Evolutionary conservation across 1,284 basidiomycete species (phyloP).

Genomic region (Sanghuangporus baumii): DNA sequence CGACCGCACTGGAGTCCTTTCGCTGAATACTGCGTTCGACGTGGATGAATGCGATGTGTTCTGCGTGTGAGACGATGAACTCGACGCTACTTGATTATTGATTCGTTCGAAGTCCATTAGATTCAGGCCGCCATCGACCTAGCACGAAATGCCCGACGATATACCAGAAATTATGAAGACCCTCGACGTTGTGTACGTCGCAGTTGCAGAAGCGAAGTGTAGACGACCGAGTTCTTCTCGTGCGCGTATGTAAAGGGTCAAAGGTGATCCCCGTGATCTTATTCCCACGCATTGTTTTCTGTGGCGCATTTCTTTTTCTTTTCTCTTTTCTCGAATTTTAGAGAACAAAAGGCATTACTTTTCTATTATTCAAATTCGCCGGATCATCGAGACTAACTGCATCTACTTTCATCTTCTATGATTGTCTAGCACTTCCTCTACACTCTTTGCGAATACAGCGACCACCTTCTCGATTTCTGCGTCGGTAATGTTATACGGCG

Average conservation of each 20-base stretch:
- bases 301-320: background rate
- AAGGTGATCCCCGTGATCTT: background rate
- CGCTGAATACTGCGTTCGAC: conserved; percentile 28
- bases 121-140: conserved; percentile 78
- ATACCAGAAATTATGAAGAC: background rate
- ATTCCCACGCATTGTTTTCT: background rate
- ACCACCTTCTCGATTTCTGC: conserved; percentile 65
- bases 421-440: conserved; percentile 52
- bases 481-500: conserved; percentile 68
- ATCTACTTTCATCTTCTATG: background rate
- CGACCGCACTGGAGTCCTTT: conserved; percentile 44
- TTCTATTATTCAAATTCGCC: background rate
- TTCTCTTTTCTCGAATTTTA: background rate
- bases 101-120: conserved; percentile 74
- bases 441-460: conserved; percentile 51
- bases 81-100: conserved; percentile 54
- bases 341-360: background rate
- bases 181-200: conserved; percentile 13
- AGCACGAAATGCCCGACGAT: conserved; percentile 20
- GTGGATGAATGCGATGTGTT: conserved; percentile 24
- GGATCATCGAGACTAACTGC: background rate
- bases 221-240: background rate
- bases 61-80: conserved; percentile 34
- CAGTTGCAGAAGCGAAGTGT: conserved; percentile 2
- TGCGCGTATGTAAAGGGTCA: background rate